These are phyloP conservation scores for Eudorina sp. DNA, from an alignment of 139 green algal genomes.

Conservation along the genomic window DNA sequence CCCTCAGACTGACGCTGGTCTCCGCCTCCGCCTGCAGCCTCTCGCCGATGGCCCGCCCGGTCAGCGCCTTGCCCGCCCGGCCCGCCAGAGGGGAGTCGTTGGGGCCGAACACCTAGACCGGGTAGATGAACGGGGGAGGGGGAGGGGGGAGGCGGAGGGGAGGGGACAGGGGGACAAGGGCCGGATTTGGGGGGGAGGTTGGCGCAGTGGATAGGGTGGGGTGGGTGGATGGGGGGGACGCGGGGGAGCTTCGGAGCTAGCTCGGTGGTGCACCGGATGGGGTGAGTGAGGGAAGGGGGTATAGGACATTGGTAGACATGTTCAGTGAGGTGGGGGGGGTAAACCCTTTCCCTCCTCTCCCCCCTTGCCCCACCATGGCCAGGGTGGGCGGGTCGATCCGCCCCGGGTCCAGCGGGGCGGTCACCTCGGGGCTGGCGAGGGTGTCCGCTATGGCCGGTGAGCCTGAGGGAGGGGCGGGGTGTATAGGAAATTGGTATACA, in stretches of 20 bases:
- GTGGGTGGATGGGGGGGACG: too few relatives aligned
- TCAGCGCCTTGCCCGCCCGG: slow-evolving; percentile 80
- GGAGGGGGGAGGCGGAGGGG: neutral
- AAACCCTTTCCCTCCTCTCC: neutral
- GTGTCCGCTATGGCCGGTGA: slow-evolving; percentile 83
- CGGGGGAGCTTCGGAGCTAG: neutral
- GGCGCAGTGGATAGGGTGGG: neutral
- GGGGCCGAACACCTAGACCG: slow-evolving; percentile 78
- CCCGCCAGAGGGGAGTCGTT: slow-evolving; percentile 91
- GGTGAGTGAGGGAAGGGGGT: too few relatives aligned
- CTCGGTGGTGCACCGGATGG: too few relatives aligned
- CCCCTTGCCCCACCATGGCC: slow-evolving; percentile 18
- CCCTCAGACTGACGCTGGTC: slow-evolving; percentile 82
- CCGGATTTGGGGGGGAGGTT: neutral
- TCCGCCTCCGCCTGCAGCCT: slow-evolving; percentile 82
- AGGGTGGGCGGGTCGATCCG: slow-evolving; percentile 92
- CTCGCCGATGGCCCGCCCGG: slow-evolving; percentile 85
- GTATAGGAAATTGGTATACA: too few relatives aligned
- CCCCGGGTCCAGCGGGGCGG: slow-evolving; percentile 74
- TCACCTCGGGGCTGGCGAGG: slow-evolving; percentile 64
- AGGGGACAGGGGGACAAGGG: neutral
- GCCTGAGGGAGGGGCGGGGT: neutral
- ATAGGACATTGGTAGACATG: too few relatives aligned
- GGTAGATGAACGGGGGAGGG: neutral
- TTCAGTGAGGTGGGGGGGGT: too few relatives aligned